phyloP scores from a whole-genome alignment of 228 moss, liverwort and hornwort species.

The Sphagnum fallax region DNA sequence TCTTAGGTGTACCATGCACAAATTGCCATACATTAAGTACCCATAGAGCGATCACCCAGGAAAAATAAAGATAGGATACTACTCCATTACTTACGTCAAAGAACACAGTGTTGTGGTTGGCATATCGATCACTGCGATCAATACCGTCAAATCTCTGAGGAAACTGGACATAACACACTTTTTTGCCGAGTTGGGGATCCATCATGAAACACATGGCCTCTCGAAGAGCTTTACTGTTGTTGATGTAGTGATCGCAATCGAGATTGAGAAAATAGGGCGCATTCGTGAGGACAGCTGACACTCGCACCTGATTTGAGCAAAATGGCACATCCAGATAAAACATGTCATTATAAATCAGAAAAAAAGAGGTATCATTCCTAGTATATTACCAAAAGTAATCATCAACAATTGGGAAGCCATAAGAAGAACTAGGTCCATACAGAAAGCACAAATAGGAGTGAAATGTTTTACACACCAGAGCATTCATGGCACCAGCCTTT shows the following conservation, averaged over 20 bases:
- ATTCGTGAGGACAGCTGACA: constrained; percentile 57
- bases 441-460: background rate
- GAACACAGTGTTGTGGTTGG: constrained; percentile 66
- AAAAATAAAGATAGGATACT: too few species aligned
- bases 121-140: constrained; percentile 66
- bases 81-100: constrained; percentile 37
- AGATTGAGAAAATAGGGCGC: constrained; percentile 60
- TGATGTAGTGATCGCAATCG: constrained; percentile 73
- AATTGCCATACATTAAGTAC: too few species aligned
- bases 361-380: background rate
- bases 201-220: constrained; percentile 68
- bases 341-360: background rate
- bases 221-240: constrained; percentile 57
- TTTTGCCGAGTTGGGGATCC: constrained; percentile 50
- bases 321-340: background rate
- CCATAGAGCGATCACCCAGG: too few species aligned
- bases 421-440: background rate
- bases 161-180: constrained; percentile 60
- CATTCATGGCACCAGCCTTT: constrained; percentile 64
- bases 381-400: too few species aligned
- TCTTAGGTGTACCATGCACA: too few species aligned
- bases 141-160: constrained; percentile 67
- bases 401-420: background rate
- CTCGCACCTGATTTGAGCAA: constrained; percentile 27
- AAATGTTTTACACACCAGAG: constrained; percentile 19